Conservation (phyloP, 2,329 filamentous ascomycete genomes). For the Trichoderma harzianum region DNA sequence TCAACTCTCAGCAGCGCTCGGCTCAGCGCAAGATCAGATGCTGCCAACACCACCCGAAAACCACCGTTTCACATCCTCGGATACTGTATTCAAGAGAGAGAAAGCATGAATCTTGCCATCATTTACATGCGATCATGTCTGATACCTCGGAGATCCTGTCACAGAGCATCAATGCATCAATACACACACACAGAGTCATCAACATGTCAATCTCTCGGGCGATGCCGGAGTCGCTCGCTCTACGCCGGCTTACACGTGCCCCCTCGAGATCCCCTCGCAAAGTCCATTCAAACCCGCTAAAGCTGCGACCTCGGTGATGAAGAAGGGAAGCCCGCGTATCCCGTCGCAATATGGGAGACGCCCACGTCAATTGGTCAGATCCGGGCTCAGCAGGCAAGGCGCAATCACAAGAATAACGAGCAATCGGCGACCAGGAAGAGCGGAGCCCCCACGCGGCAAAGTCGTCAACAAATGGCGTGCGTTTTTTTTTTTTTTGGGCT, state of each 20-base stretch:
- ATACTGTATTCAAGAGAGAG: neutral
- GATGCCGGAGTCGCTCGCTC: neutral
- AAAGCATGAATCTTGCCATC: neutral
- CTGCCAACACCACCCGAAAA: neutral
- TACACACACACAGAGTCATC: neutral
- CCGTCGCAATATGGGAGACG: neutral
- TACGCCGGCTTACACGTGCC: neutral
- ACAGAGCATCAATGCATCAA: neutral
- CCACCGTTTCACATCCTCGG: neutral
- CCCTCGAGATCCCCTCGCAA: neutral
- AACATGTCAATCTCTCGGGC: neutral
- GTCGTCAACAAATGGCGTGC: slow-evolving; percentile 11
- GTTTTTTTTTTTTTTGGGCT: neutral
- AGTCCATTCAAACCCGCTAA: neutral
- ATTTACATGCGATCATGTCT: neutral
- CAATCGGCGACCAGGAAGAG: neutral
- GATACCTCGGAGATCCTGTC: neutral
- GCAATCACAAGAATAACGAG: neutral
- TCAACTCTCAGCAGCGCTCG: neutral
- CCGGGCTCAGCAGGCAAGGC: neutral
- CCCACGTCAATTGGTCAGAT: slow-evolving; percentile 6
- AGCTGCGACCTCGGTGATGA: slow-evolving; percentile 3
- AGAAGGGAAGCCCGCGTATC: neutral
- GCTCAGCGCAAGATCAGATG: neutral
- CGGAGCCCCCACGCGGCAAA: slow-evolving; percentile 9